phyloP scores from a whole-genome alignment of 2,329 filamentous ascomycete genomes.

The Aspergillus neotritici region DNA sequence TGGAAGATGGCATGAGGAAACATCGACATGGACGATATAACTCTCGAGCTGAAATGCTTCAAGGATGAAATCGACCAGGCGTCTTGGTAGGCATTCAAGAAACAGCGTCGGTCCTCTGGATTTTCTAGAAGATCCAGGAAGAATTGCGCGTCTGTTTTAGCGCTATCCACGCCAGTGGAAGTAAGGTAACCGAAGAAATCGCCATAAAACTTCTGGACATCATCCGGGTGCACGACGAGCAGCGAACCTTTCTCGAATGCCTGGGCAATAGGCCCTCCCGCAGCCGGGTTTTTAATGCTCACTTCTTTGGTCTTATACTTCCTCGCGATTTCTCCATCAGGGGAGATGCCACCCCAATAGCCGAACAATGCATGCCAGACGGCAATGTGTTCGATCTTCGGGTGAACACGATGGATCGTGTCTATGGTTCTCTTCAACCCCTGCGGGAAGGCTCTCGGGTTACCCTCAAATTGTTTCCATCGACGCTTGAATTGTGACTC shows the following conservation, averaged over 20 bases:
- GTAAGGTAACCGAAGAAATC: conserved; percentile 86
- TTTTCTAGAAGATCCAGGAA: conserved; percentile 71
- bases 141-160: conserved; percentile 92
- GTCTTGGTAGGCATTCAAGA: conserved; percentile 74
- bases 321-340: conserved; percentile 65
- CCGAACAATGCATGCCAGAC: conserved; percentile 89
- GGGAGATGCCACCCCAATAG: conserved; percentile 87
- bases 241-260: conserved; percentile 49
- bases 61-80: conserved; percentile 76
- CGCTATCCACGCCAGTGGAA: conserved; percentile 69
- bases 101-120: conserved; percentile 62
- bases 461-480: conserved; percentile 83
- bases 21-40: conserved; percentile 94
- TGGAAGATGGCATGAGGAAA: conserved; percentile 81
- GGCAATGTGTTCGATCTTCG: conserved; percentile 72
- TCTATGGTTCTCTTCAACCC: conserved; percentile 68
- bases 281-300: conserved; percentile 49
- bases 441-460: conserved; percentile 68
- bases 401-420: conserved; percentile 63
- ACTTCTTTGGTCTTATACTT: conserved; percentile 68
- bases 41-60: conserved; percentile 68
- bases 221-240: conserved; percentile 66
- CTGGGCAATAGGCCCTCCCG: conserved; percentile 40
- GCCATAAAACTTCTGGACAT: conserved; percentile 71
- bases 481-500: conserved; percentile 48